A percentile compares a stretch with the other conserved stretches of the same genome.
These are phyloP conservation scores for Microascus cirrosus DNA, from an alignment of 2,329 filamentous ascomycete genomes.

Conservation along the genomic window DNA sequence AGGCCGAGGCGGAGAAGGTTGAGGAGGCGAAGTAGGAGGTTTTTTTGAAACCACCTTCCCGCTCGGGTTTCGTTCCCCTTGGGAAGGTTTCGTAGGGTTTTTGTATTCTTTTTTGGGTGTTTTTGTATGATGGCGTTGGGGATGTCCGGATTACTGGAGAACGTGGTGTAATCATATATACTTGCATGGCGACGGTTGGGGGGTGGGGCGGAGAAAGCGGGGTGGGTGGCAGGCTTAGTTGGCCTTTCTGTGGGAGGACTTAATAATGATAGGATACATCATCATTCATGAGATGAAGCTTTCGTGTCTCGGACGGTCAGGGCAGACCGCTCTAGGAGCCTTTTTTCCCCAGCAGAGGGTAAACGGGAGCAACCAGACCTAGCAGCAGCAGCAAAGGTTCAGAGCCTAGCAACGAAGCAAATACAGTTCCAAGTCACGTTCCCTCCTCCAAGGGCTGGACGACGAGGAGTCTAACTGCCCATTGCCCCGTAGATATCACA, in stretches of 20 bases:
- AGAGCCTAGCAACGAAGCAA: too few species aligned
- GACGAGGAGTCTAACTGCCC: too few species aligned
- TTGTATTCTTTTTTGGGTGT: not conserved
- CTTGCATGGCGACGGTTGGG: not conserved
- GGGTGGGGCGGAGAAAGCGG: not conserved
- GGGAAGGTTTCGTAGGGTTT: too few species aligned
- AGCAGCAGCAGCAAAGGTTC: too few species aligned
- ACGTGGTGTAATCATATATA: not conserved
- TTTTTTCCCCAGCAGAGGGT: too few species aligned
- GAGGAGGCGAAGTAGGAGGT: not conserved
- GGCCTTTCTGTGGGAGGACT: not conserved
- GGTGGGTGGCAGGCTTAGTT: not conserved
- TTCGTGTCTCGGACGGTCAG: not conserved
- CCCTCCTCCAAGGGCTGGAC: too few species aligned
- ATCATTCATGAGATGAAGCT: not conserved
- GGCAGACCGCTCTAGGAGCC: not conserved
- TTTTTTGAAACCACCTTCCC: not conserved
- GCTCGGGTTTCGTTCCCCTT: not conserved
- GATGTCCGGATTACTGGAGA: not conserved
- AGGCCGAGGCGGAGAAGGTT: constrained; percentile 35
- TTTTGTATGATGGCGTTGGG: not conserved
- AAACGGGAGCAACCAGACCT: too few species aligned
- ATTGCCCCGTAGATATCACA: too few species aligned
- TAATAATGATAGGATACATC: not conserved
- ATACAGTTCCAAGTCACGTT: too few species aligned